Evolutionary conservation across 2,329 filamentous ascomycete genomes (phyloP).

Genomic region (Westerdykella sp.): DNA sequence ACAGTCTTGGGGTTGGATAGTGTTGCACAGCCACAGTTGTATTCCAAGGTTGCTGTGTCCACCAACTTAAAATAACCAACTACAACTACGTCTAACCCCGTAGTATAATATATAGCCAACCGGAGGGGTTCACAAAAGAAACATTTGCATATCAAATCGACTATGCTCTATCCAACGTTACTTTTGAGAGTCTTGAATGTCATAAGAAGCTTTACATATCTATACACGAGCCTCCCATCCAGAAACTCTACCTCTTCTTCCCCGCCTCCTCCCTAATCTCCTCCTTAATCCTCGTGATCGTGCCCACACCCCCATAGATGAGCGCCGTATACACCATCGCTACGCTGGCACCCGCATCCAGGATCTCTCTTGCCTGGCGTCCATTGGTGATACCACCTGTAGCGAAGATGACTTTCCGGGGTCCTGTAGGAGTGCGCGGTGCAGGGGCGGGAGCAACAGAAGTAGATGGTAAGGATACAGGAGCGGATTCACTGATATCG

Average conservation of each 20-base stretch:
- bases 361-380: conserved; percentile 69
- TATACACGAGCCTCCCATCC: not conserved
- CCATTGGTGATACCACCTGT: conserved; percentile 90
- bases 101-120: too few species aligned
- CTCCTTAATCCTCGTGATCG: conserved; percentile 49
- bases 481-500: conserved; percentile 25
- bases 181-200: too few species aligned
- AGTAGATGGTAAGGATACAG: conserved; percentile 16
- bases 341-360: conserved; percentile 84
- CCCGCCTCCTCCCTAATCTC: conserved; percentile 43
- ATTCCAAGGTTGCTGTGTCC: too few species aligned
- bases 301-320: conserved; percentile 58
- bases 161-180: too few species aligned
- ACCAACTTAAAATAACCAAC: too few species aligned
- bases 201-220: not conserved
- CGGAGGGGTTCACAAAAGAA: too few species aligned
- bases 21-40: too few species aligned
- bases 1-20: too few species aligned
- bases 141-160: too few species aligned
- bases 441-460: conserved; percentile 19
- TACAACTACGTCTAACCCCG: too few species aligned
- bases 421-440: conserved; percentile 13
- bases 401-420: conserved; percentile 79
- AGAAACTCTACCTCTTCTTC: conserved; percentile 12
- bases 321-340: conserved; percentile 86